Base-by-base conservation (phyloP, 495 filamentous ascomycete species). In the Coniosporium apollinis region DNA sequence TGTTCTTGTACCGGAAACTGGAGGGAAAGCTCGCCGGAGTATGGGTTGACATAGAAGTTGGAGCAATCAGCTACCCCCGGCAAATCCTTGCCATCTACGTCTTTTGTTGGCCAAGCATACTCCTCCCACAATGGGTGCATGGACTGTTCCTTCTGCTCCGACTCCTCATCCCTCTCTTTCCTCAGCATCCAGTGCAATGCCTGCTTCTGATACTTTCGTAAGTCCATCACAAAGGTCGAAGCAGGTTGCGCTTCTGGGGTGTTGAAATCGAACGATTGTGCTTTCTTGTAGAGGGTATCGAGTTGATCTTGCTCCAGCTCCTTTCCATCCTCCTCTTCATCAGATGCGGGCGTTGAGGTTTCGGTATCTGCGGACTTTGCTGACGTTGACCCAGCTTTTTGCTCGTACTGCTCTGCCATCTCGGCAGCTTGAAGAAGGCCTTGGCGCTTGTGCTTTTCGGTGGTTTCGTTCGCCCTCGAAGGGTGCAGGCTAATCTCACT, bases 111-210 rank as follows among this genome's bases (percentile, higher is more conserved):
- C 83, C 84, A 97, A 10, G 47, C 45, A 41, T 96, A 97, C 56
- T 96, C 80, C 59, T 97, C 89, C 89, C 89, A 97, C 4, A 97
- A 55, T 8, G 89, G 89, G 59, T 97, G 85, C 83, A 97, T 94
- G 1, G 85, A 93, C 1, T 54, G 45, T 33, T 74, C 69, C 34
- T 72, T 71, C 19, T 67, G 59, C 11, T 65, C 61, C 13, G 69
- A 62, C 36, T 71, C 73, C 34, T 77, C 69, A 36, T 91, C 71
- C 48, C 70, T 85, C 56, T 97, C 89, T 49, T 97, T 97, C 4
- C 74, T 69, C 29, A 96, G 58, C 79, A 97, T 91, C 89, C 89
- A 96, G 51, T 93, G 62, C 15, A 97, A 60, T 5, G 91, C 82
- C 56, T 97, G 89, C 47, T 79, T 92, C 55, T 97, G 89, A 46